Evolutionary conservation across 495 filamentous ascomycete species (phyloP).

Genomic region (Aspergillus haitiensis): DNA sequence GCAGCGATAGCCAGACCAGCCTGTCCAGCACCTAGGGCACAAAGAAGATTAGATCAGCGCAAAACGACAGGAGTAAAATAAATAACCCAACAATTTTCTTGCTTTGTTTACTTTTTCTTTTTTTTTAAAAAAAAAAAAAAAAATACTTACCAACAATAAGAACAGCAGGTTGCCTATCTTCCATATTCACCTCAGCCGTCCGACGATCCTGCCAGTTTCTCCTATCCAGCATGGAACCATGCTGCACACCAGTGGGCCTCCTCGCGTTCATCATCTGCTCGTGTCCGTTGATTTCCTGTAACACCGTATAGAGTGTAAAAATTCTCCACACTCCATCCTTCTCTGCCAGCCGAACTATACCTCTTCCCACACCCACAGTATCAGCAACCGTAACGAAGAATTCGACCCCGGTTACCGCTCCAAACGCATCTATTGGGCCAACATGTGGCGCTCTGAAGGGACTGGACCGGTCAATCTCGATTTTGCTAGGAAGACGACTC

Average conservation of each 20-base stretch:
- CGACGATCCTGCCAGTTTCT: constrained; percentile 69
- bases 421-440: constrained; percentile 49
- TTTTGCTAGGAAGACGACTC: constrained; percentile 37
- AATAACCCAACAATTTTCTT: no score
- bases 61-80: no score
- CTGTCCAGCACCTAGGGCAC: constrained; percentile 46
- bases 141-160: constrained; percentile 62
- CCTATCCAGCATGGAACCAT: constrained; percentile 51
- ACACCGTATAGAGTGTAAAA: constrained; percentile 60
- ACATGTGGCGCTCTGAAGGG: constrained; percentile 48
- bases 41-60: constrained; percentile 1
- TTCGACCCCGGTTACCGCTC: constrained; percentile 52
- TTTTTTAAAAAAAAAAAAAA: no score
- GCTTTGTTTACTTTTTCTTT: no score
- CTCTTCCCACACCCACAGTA: constrained; percentile 52
- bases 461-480: constrained; percentile 53
- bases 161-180: constrained; percentile 58
- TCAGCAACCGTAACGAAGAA: constrained; percentile 52
- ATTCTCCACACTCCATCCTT: constrained; percentile 58
- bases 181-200: constrained; percentile 52
- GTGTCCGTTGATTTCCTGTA: constrained; percentile 49
- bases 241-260: constrained; percentile 50
- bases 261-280: constrained; percentile 43
- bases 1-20: constrained; percentile 62
- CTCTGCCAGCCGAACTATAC: constrained; percentile 56